Base-by-base conservation (phyloP, 1,284 basidiomycete genomes). In the Cutaneotrichosporon sp. region DNA sequence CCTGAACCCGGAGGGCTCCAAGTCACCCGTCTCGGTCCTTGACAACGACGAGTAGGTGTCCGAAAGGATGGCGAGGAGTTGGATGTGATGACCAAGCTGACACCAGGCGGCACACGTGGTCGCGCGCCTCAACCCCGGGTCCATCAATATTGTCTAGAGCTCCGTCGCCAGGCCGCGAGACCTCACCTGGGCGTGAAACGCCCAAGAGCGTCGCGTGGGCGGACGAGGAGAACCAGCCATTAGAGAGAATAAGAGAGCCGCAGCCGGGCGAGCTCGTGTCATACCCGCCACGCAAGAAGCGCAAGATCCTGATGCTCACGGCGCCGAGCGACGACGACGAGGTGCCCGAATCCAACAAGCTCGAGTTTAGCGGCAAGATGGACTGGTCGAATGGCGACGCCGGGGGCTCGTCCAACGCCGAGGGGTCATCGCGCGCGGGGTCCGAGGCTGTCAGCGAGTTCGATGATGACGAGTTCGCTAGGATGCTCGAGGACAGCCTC, bases 181-280 rank as follows among this genome's bases (percentile, higher is more conserved):
- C n/a, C n/a, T n/a, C 58, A 4, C 60, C 64, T 0, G 58, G 55
- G 1, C 47, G 56, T 1, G 29, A 25, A 1, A 22, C 33, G 1
- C 54, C 51, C 8, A 77, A 75, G 59, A 56, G 72, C 33, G 74
- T 77, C n/a, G 64, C 73, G 27, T 77, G 75, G 62, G 75, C 75
- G 3, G 75, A 77, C 55, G 76, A 75, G 50, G 72, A 75, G 62
- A 64, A 67, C 43, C 59, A 73, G 11, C 74, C 74, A 10, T 55
- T 76, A 4, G 70, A 71, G 49, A 62, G 56, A n/a, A 51, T 59
- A 22, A 62, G 64, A 22, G 61, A 60, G 70, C 60, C 54, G 42
- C 59, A 58, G 46, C 63, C 59, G 22, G 65, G 56, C 31, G 63
- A 64, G 52, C 67, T 64, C 33, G 59, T 59, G 29, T 69, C 58